Evolutionary conservation across 176 grass and related monocot genomes (phyloP).

Genomic region (Elaeis guineensis): DNA sequence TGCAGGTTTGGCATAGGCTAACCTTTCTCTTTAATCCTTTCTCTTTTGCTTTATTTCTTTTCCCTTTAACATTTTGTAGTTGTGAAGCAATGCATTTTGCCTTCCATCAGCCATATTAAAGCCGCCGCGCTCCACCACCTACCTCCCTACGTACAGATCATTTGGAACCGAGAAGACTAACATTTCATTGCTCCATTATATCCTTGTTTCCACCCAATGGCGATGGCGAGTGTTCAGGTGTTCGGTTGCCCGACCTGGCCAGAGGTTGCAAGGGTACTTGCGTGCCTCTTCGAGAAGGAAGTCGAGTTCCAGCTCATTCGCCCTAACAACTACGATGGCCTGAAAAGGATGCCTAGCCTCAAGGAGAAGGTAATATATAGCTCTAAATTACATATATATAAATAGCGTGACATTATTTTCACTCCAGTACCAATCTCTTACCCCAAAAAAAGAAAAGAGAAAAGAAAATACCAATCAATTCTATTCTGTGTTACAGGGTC

Average conservation of each 20-base stretch:
- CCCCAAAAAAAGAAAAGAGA: no score
- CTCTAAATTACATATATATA: neutral
- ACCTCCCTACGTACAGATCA: no score
- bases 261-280: no score
- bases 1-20: no score
- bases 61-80: constrained; percentile 39
- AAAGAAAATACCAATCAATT: neutral
- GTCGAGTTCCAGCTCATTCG: constrained; percentile 84
- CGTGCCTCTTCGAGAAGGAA: no score
- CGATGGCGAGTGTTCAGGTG: constrained; percentile 45
- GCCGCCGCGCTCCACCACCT: no score
- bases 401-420: no score
- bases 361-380: constrained; percentile 16
- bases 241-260: constrained; percentile 55
- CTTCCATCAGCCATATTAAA: no score
- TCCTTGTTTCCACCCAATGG: constrained; percentile 1
- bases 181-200: no score
- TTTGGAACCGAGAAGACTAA: no score
- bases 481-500: constrained; percentile 34
- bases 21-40: constrained; percentile 41
- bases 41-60: constrained; percentile 26
- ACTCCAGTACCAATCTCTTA: no score
- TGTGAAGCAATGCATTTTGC: constrained; percentile 57
- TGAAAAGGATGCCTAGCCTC: constrained; percentile 69
- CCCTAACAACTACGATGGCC: constrained; percentile 63